Evolutionary conservation across 768 basidiomycete species (phyloP).

Genomic region (Exidia glandulosa): DNA sequence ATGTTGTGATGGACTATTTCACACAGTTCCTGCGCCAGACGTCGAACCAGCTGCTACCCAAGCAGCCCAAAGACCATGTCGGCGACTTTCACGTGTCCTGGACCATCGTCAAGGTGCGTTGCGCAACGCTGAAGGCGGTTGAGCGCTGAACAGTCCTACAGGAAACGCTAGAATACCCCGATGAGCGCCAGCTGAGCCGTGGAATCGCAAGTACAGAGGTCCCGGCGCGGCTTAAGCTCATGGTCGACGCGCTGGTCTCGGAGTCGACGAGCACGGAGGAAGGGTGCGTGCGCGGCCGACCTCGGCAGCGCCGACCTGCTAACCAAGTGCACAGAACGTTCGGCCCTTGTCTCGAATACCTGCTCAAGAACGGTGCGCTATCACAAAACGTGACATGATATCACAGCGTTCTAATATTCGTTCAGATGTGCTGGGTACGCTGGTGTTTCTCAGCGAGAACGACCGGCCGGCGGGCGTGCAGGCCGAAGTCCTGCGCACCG

Average conservation of each 20-base stretch:
- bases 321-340: no score
- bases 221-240: slow-evolving; percentile 58
- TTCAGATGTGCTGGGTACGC: slow-evolving; percentile 68
- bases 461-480: slow-evolving; percentile 88
- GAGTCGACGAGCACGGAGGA: slow-evolving; percentile 80
- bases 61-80: slow-evolving; percentile 50
- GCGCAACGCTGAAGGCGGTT: slow-evolving; percentile 1
- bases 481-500: slow-evolving; percentile 74
- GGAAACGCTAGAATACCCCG: slow-evolving; percentile 78
- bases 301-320: no score
- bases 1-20: slow-evolving; percentile 72
- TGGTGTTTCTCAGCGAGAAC: slow-evolving; percentile 75
- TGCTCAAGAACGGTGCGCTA: slow-evolving; percentile 70
- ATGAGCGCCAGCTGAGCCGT: slow-evolving; percentile 75
- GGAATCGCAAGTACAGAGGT: slow-evolving; percentile 79
- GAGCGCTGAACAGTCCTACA: slow-evolving; percentile 21
- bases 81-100: slow-evolving; percentile 70
- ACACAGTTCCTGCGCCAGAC: slow-evolving; percentile 56
- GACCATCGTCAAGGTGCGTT: slow-evolving; percentile 55
- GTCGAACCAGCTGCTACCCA: slow-evolving; percentile 34
- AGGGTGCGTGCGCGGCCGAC: slow-evolving; percentile 45
- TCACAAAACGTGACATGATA: neutral
- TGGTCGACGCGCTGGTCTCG: slow-evolving; percentile 79
- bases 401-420: neutral
- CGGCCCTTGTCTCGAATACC: slow-evolving; percentile 82